Conservation (phyloP, 768 basidiomycete species). For the Kwoniella mangroviensis region DNA sequence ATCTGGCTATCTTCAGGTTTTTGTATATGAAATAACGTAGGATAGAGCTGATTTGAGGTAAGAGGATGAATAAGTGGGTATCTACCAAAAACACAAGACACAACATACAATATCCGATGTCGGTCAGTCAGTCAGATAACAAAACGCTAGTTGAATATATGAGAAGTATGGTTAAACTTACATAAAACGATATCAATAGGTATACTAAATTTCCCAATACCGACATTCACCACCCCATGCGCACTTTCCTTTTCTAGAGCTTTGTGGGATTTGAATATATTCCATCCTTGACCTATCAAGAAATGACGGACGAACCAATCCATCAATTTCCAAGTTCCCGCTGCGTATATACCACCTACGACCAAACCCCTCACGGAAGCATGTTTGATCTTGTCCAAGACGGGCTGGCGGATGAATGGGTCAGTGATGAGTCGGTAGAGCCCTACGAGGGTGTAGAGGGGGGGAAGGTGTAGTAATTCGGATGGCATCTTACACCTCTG, state of each 20-base stretch:
- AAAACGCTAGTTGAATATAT: background rate
- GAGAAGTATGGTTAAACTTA: slow-evolving; percentile 21
- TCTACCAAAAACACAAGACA: slow-evolving; percentile 60
- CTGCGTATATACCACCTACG: slow-evolving; percentile 69
- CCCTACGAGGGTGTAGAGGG: slow-evolving; percentile 82
- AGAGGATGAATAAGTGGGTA: slow-evolving; percentile 73
- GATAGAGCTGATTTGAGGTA: slow-evolving; percentile 74
- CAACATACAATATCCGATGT: background rate
- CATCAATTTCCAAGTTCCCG: slow-evolving; percentile 74
- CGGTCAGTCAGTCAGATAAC: background rate
- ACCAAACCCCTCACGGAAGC: slow-evolving; percentile 71
- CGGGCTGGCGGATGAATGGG: slow-evolving; percentile 69
- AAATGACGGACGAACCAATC: slow-evolving; percentile 53
- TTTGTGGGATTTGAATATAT: slow-evolving; percentile 30
- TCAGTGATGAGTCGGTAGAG: slow-evolving; percentile 81
- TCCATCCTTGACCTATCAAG: slow-evolving; percentile 40
- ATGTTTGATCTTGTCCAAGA: slow-evolving; percentile 81
- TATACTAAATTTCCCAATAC: slow-evolving; percentile 27
- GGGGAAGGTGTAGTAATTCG: slow-evolving; percentile 70
- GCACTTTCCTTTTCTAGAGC: slow-evolving; percentile 24
- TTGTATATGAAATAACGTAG: slow-evolving; percentile 80
- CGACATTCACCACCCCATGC: slow-evolving; percentile 32
- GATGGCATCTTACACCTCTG: slow-evolving; percentile 51
- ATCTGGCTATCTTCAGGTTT: slow-evolving; percentile 76
- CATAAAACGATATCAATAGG: slow-evolving; percentile 45